Percentiles rank a stretch among this genome's conserved stretches.
These are phyloP conservation scores for Taphrina communis DNA, from an alignment of 1,139 yeast species.

Conservation along the genomic window DNA sequence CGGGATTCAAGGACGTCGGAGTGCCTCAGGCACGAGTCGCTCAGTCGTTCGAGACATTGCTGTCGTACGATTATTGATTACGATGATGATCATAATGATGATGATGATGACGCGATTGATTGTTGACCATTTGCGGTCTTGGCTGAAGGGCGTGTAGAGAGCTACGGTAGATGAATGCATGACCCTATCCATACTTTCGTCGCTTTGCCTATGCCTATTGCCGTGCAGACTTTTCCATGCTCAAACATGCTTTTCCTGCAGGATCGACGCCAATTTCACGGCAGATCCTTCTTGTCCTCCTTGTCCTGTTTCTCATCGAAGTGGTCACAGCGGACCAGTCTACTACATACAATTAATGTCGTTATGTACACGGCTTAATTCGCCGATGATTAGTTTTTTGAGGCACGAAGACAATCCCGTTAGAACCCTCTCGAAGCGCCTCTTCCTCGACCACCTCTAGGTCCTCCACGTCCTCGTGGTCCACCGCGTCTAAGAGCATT, in stretches of 20 bases:
- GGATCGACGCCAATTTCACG: no score
- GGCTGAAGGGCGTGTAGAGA: no score
- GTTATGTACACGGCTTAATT: not conserved
- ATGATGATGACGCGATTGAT: no score
- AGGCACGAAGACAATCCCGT: not conserved
- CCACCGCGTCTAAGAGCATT: conserved; percentile 45
- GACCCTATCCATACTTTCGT: no score
- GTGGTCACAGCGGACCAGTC: not conserved
- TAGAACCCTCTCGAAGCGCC: conserved; percentile 48
- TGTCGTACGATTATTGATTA: conserved; percentile 10
- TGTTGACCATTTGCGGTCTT: no score
- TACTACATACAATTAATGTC: conserved; percentile 5
- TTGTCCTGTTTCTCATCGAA: not conserved
- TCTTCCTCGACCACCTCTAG: conserved; percentile 50
- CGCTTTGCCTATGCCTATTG: no score
- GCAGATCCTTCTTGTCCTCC: not conserved
- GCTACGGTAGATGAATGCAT: no score
- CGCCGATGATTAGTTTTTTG: no score
- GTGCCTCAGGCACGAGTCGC: conserved; percentile 6
- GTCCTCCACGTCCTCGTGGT: conserved; percentile 47
- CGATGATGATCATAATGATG: no score
- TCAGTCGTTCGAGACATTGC: conserved; percentile 2
- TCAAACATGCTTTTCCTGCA: no score
- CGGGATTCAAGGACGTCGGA: conserved; percentile 24
- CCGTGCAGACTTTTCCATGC: no score